phyloP scores from a whole-genome alignment of 306 rosid genomes.

The Vicia faba region DNA sequence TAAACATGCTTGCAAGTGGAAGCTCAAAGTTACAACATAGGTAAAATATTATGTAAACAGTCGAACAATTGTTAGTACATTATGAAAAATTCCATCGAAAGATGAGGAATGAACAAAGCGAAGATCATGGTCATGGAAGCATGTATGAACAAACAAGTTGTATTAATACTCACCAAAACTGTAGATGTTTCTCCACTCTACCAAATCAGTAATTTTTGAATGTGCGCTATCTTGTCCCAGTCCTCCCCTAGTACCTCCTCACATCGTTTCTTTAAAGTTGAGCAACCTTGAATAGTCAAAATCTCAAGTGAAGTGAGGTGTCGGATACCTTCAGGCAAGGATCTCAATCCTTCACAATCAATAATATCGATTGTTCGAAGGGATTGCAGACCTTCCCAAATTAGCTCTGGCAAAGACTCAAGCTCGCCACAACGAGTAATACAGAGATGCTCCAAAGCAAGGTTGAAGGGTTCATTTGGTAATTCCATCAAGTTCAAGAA shows the following conservation, averaged over 20 bases:
- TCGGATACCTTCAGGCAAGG: constrained; percentile 2
- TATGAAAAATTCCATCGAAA: too few relatives aligned
- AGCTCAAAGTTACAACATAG: too few relatives aligned
- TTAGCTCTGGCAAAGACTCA: not conserved
- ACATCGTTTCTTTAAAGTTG: not conserved
- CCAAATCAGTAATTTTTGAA: not conserved
- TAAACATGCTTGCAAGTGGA: too few relatives aligned
- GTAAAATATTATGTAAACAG: too few relatives aligned
- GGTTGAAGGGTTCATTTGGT: not conserved
- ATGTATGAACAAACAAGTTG: too few relatives aligned
- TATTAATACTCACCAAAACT: not conserved
- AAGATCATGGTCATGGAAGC: too few relatives aligned
- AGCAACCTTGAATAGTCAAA: not conserved
- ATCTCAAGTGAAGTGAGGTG: constrained; percentile 8
- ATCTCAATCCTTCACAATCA: not conserved
- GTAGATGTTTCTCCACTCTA: not conserved
- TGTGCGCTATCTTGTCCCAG: not conserved
- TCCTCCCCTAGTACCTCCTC: not conserved
- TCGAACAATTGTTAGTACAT: not conserved
- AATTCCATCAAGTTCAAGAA: not conserved
- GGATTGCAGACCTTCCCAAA: not conserved
- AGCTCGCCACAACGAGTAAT: not conserved
- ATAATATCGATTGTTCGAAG: not conserved
- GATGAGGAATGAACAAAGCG: too few relatives aligned
- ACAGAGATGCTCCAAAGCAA: not conserved